These are phyloP conservation scores for Stipa capillata DNA, from an alignment of 176 grass and related monocot genomes.

Conservation along the genomic window DNA sequence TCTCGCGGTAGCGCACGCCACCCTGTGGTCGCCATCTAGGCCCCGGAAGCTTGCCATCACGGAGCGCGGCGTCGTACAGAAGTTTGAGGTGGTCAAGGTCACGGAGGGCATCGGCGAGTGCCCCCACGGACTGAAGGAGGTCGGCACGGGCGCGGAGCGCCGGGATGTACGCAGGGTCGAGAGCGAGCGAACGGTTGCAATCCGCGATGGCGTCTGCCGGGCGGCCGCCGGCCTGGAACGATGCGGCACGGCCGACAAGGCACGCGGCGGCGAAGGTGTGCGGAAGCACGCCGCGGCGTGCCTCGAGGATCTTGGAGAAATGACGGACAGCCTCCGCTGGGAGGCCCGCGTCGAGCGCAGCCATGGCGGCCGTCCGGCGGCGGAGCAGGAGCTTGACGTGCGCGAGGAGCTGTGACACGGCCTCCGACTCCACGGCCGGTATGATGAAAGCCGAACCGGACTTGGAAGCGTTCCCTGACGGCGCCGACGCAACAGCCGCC, in stretches of 20 bases:
- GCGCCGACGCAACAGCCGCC: neutral
- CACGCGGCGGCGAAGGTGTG: constrained; percentile 73
- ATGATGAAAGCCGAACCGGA: constrained; percentile 14
- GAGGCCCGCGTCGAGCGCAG: constrained; percentile 74
- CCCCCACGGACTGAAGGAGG: constrained; percentile 59
- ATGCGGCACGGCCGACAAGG: constrained; percentile 71
- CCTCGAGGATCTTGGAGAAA: constrained; percentile 83
- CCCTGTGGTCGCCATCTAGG: constrained; percentile 54
- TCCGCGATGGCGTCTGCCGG: constrained; percentile 74
- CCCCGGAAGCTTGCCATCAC: constrained; percentile 69
- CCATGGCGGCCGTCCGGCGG: constrained; percentile 69
- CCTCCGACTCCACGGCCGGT: constrained; percentile 48
- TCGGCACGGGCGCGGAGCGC: constrained; percentile 79
- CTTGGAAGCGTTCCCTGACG: constrained; percentile 8
- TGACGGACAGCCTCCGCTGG: constrained; percentile 69
- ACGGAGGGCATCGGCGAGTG: constrained; percentile 64
- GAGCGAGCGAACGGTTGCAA: constrained; percentile 77
- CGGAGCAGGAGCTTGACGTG: constrained; percentile 86
- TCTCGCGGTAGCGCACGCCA: constrained; percentile 68
- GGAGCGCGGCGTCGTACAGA: constrained; percentile 78
- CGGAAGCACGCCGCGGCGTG: constrained; percentile 58
- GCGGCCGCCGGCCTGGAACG: constrained; percentile 50
- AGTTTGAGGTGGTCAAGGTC: constrained; percentile 95
- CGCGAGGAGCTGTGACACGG: constrained; percentile 58
- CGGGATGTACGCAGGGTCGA: constrained; percentile 81